Evolutionary conservation across 2,329 filamentous ascomycete species (phyloP), one percentile per base, ranked within the genome.

Genomic region (Helotiales sp.): DNA sequence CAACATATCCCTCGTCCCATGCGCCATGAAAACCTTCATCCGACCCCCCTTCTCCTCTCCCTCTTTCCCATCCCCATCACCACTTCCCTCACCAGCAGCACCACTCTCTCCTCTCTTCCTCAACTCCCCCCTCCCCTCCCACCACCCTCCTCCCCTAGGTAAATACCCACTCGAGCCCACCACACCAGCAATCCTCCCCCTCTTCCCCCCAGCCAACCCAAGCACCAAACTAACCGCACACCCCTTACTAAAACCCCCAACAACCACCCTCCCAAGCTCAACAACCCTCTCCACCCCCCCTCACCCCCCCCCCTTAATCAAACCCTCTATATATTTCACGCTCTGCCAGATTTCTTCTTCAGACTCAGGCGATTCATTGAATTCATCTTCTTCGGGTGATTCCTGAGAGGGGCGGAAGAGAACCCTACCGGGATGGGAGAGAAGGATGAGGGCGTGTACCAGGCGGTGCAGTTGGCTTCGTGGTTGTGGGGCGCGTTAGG

Each of bases 221-320:
- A 90, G 83, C 74, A 97, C 86, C 45, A 97, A 79, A 40, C 91
- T 87, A 82, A 97, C 91, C 66, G 93, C 93, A 63, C 92, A 93
- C 62, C 95, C 95, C 79, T 97, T 87, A 50, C 87, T 91, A 82
- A 94, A 94, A 34, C 91, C 91, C 37, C 91, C 94, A 6, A 97
- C 81, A n/a, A 97, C 87, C 75, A 97, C 93, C 64, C 93, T 89
- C 67, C 91, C 87, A 0, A 92, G 82, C 1, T 91, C 86, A 70
- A 97, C 93, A 68, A 93, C 93, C 62, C 89, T 87, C 67, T 90
- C 86, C 57, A 96, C 86, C 80, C 97, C 93, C 67, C 87, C 83
- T 67, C 90, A 86, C 57, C 96, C 86, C 80, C 97, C 93, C 67
- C 87, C 83, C 76, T 93, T 88, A 78, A 97, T 91, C 61, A 97